Evolutionary conservation across 1,284 basidiomycete genomes (phyloP), one percentile per base, ranked within the genome.

Genomic region (Porogramme epimiltina): DNA sequence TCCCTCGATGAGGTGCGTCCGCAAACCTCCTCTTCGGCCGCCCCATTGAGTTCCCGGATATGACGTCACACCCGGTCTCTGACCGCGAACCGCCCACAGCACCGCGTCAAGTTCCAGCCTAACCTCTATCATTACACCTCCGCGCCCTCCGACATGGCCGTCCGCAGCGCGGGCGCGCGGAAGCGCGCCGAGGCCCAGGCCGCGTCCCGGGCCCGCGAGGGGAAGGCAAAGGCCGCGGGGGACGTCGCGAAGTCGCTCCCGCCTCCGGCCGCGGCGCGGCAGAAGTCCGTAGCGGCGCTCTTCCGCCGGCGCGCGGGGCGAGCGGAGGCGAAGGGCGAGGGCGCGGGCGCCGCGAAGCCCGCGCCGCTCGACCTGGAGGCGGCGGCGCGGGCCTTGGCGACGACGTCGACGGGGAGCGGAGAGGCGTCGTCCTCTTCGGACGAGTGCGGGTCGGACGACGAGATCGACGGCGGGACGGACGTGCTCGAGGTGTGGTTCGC

Each of bases 1-100:
- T 62, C 76, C 0, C 65, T 79, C 9, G 76, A 79, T 52, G 77
- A 79, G 65, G 68, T 70, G 37, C 11, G 51, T 41, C 24, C 16
- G n/a, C 28, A 15, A 31, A 8, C 20, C 41, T 25, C 16, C 18
- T 8, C 18, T 22, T 48, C 33, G n/a, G n/a, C n/a, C n/a, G n/a
- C n/a, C 15, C 33, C 22, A 20, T n/a, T 18, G 2, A 23, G 18
- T 23, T 25, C 33, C 37, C 33, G 39, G 39, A 23, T 31, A n/a
- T 16, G 9, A 4, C 4, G 3, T 36, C n/a, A n/a, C 22, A 31
- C 28, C 9, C 28, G 28, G 28, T 31, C 28, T 31, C 9, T 31
- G 28, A n/a, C n/a, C n/a, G n/a, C n/a, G n/a, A n/a, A n/a, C 34
- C 16, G 8, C 34, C 5, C n/a, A 13, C 31, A 69, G 64, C 69